Conservation (phyloP, 208 protist species). For the Porcisia deanei region DNA sequence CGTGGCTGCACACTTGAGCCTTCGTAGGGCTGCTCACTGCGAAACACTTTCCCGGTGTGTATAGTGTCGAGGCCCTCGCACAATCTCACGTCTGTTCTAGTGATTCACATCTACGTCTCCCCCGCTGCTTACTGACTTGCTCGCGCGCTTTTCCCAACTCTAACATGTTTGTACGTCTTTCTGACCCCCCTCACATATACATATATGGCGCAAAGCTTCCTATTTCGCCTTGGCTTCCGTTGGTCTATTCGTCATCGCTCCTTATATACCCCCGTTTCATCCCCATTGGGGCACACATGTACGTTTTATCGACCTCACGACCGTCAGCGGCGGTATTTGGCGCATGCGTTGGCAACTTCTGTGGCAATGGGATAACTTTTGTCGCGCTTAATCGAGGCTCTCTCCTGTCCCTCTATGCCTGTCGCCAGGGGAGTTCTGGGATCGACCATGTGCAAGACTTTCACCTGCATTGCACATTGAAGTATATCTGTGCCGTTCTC, state of each 20-base stretch:
- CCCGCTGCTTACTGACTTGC: background rate
- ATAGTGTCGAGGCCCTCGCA: no score
- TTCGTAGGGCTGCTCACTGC: background rate
- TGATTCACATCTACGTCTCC: background rate
- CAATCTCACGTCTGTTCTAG: background rate
- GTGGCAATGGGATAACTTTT: conserved; percentile 19
- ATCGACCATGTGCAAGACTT: conserved; percentile 57
- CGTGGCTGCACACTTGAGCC: background rate
- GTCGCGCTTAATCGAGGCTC: conserved; percentile 63
- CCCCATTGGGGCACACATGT: conserved; percentile 1
- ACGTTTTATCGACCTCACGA: conserved; percentile 60
- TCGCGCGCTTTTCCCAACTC: background rate
- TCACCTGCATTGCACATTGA: conserved; percentile 59
- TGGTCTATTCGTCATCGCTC: background rate
- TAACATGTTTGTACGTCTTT: background rate
- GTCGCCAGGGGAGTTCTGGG: conserved; percentile 1
- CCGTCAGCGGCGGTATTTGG: conserved; percentile 49
- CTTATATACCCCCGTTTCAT: conserved; percentile 8
- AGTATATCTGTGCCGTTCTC: conserved; percentile 63
- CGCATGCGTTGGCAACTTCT: conserved; percentile 44
- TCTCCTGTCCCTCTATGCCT: conserved; percentile 50
- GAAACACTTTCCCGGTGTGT: background rate
- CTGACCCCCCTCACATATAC: background rate
- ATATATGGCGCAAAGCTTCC: background rate
- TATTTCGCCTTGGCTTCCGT: background rate